Evolutionary conservation across 306 rosid species (phyloP).

Genomic region (Calophaca sinica): DNA sequence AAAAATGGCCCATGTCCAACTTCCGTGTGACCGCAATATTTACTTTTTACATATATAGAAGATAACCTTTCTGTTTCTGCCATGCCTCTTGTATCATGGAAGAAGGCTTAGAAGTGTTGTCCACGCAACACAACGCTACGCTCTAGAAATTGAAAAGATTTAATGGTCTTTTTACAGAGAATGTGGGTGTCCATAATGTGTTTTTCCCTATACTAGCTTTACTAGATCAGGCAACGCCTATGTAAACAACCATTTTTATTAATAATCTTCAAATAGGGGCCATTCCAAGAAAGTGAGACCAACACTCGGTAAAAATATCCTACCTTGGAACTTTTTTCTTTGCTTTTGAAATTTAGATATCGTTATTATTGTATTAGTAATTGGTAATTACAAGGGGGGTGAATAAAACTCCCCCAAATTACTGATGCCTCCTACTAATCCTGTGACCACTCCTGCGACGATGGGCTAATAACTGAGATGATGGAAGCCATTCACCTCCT

Average conservation of each 20-base stretch:
- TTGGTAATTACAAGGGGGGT: conserved; percentile 1
- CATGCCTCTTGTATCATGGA: no score
- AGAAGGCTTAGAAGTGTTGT: conserved; percentile 1
- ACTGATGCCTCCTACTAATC: not conserved
- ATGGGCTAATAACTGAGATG: conserved; percentile 17
- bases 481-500: conserved; percentile 72
- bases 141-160: not conserved
- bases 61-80: no score
- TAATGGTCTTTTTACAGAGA: not conserved
- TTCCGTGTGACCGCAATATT: no score
- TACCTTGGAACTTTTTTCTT: no score
- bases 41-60: no score
- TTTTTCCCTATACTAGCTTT: not conserved
- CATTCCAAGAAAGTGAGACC: no score
- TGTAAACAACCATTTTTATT: not conserved
- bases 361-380: not conserved
- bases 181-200: conserved; percentile 16
- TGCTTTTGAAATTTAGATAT: not conserved
- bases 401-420: no score
- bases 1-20: no score
- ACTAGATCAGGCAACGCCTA: conserved; percentile 20
- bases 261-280: no score
- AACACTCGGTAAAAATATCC: no score
- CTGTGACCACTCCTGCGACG: no score
- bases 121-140: conserved; percentile 14